Base-by-base conservation (phyloP, 140 eudicot species). In the Bidens hawaiensis region DNA sequence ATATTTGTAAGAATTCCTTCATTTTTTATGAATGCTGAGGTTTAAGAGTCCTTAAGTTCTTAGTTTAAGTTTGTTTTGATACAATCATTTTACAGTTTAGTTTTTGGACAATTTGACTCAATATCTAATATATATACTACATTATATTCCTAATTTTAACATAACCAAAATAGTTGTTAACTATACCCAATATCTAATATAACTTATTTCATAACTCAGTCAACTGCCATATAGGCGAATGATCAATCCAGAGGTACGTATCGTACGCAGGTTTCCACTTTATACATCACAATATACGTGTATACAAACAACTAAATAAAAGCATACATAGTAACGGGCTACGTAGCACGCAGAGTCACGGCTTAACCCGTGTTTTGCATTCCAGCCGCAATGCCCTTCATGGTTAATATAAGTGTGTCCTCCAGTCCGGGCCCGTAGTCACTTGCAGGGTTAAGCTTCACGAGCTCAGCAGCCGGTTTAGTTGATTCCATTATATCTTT, bases 381-480 rank as follows among this genome's bases (percentile, higher is more conserved):
- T 58, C 95, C 95, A 57, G 95, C 95, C 17, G 93, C 97, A n/a
- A 89, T 85, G 33, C 97, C 97, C 77, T 89, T 89, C 97, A 89
- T 89, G 74, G 93, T 89, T 74, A 85, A 70, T 34, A 89, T 85
- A 46, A 89, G 91, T 0, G 97, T 85, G 67, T 89, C 97, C 65
- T 89, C 95, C 41, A 89, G 54, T 22, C 97, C 97, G 4, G 97
- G 97, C 1, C 86, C 86, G 22, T 85, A 89, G 70, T 89, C 97
- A 18, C 97, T 89, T 5, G 75, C 81, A 0, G 95, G 97, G 75
- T 89, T 89, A 3, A 89, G 86, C 85, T 80, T 85, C 54, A 89
- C 85, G 9, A 89, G 91, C 75, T 89, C 91, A 10, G 87, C 88
- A 27, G 95, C 84, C 1, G 82, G 76, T 55, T 78, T 89, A 78